phyloP scores from a whole-genome alignment of 2,329 filamentous ascomycete genomes.

The Pseudogymnoascus sp. region DNA sequence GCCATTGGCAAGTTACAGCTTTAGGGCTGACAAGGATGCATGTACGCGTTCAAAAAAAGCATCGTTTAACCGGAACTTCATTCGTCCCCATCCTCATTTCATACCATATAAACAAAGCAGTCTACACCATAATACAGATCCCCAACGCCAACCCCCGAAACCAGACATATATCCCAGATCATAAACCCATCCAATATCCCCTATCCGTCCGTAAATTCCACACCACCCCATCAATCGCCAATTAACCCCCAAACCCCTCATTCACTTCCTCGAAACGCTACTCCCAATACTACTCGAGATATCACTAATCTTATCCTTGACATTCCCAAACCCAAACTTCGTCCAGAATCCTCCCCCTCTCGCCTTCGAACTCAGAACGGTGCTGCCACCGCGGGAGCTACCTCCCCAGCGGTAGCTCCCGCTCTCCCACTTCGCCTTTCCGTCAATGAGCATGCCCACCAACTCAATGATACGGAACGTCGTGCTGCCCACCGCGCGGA shows the following conservation, averaged over 20 bases:
- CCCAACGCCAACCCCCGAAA: neutral
- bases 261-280: slow-evolving; percentile 15
- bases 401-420: slow-evolving; percentile 6
- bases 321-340: slow-evolving; percentile 9
- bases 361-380: slow-evolving; percentile 20
- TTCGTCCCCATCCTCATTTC: neutral
- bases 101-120: neutral
- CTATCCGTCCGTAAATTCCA: neutral
- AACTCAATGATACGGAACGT: slow-evolving; percentile 78
- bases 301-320: slow-evolving; percentile 20
- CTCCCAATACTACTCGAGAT: slow-evolving; percentile 22
- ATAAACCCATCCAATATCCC: neutral
- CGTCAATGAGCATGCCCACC: slow-evolving; percentile 79
- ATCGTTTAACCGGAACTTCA: neutral
- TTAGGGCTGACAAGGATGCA: neutral
- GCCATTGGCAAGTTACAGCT: neutral
- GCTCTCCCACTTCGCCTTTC: slow-evolving; percentile 45
- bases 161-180: slow-evolving; percentile 2
- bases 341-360: slow-evolving; percentile 25
- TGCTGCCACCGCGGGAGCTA: neutral
- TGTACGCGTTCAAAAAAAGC: neutral
- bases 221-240: neutral
- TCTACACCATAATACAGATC: slow-evolving; percentile 6
- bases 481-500: slow-evolving; percentile 74
- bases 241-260: neutral